These are phyloP conservation scores for Aristolochia californica DNA, from an alignment of 164 flowering plant species.

Conservation along the genomic window DNA sequence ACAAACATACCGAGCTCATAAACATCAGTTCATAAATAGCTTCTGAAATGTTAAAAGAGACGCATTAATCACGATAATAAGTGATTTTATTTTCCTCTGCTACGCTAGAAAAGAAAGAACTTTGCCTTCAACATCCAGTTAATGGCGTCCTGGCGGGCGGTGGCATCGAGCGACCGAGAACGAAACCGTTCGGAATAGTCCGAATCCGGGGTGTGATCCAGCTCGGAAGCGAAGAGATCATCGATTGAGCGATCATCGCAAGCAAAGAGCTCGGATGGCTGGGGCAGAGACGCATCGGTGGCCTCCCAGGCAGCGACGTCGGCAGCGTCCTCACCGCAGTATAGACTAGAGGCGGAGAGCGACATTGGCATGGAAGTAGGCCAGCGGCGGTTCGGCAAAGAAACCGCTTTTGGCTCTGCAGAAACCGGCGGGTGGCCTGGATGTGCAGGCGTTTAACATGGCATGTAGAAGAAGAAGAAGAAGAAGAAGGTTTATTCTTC, in stretches of 20 bases:
- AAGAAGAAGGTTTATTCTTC: neutral
- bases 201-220: constrained; percentile 25
- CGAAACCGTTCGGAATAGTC: constrained; percentile 30
- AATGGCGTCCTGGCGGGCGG: constrained; percentile 50
- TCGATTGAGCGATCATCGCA: constrained; percentile 17
- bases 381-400: neutral
- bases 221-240: constrained; percentile 27
- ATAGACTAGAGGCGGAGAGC: constrained; percentile 15
- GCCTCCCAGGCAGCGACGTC: constrained; percentile 10
- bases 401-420: neutral
- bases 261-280: neutral
- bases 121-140: constrained; percentile 50
- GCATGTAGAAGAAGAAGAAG: neutral
- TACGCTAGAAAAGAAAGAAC: neutral
- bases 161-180: constrained; percentile 23
- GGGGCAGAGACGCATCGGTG: constrained; percentile 5
- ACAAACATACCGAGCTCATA: neutral
- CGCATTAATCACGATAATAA: too few relatives aligned
- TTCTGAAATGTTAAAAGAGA: too few relatives aligned
- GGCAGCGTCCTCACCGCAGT: constrained; percentile 19
- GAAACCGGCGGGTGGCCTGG: neutral
- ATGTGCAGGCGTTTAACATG: neutral
- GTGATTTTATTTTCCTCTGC: too few relatives aligned
- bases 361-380: constrained; percentile 7
- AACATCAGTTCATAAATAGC: neutral